phyloP scores from a whole-genome alignment of 1,139 yeast genomes.

The Protomyces inundatus region DNA sequence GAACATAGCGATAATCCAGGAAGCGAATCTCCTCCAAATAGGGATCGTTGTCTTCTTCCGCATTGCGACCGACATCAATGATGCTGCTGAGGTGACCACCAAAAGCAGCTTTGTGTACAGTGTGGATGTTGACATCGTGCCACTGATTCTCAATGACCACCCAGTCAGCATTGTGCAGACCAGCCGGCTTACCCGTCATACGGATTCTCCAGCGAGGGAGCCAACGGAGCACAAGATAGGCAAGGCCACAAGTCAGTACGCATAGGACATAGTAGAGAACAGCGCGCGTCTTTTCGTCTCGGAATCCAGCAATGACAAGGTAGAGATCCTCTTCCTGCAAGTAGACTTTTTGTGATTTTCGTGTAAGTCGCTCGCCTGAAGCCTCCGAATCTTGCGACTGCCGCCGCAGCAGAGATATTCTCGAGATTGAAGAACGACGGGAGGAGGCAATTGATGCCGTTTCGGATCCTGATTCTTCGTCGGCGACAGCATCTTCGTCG shows the following conservation, averaged over 20 bases:
- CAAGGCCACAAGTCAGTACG: constrained; percentile 59
- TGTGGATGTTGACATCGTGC: constrained; percentile 69
- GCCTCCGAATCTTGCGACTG: constrained; percentile 9
- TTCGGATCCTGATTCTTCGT: constrained; percentile 23
- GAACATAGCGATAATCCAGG: constrained; percentile 77
- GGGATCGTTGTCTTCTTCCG: constrained; percentile 42
- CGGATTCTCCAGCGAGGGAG: constrained; percentile 68
- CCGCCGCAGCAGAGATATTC: constrained; percentile 6
- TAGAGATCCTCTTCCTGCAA: constrained; percentile 93
- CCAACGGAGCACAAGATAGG: constrained; percentile 75
- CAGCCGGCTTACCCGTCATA: constrained; percentile 58
- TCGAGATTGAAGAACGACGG: constrained; percentile 5
- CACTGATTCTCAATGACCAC: constrained; percentile 88
- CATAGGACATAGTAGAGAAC: constrained; percentile 54
- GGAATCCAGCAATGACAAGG: constrained; percentile 87
- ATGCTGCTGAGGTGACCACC: constrained; percentile 68
- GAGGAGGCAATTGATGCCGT: constrained; percentile 23
- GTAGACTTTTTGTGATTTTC: constrained; percentile 65
- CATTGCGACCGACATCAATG: constrained; percentile 40
- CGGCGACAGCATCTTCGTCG: constrained; percentile 15
- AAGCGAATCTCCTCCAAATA: constrained; percentile 62
- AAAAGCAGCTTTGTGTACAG: constrained; percentile 55
- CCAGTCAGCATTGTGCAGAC: constrained; percentile 84
- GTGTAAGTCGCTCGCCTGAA: neutral
- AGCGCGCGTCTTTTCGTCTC: constrained; percentile 48